Conservation (phyloP, 2,329 filamentous ascomycete species). For the Setomelanomma holmii region DNA sequence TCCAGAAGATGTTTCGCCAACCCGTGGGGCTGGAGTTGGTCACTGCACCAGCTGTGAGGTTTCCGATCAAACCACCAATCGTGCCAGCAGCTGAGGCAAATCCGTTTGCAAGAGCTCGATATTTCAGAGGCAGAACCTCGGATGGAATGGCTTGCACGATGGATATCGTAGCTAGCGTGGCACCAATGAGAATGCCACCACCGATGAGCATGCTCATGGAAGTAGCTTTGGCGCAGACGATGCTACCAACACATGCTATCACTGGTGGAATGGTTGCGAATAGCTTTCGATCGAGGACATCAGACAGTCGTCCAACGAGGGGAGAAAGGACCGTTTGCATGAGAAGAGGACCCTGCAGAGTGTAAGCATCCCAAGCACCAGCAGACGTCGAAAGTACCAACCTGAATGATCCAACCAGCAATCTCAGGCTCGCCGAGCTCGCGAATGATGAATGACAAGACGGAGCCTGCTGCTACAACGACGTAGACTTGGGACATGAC, state of each 20-base stretch:
- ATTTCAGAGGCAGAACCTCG: slow-evolving; percentile 65
- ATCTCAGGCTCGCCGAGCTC: slow-evolving; percentile 60
- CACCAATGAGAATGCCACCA: slow-evolving; percentile 65
- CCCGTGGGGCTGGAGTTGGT: slow-evolving; percentile 57
- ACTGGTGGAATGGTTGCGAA: slow-evolving; percentile 61
- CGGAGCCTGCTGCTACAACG: slow-evolving; percentile 62
- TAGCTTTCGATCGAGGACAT: slow-evolving; percentile 63
- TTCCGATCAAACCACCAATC: slow-evolving; percentile 61
- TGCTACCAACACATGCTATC: slow-evolving; percentile 61
- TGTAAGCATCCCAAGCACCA: background rate
- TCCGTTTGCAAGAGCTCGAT: slow-evolving; percentile 63
- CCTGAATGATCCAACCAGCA: slow-evolving; percentile 64
- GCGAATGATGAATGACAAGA: slow-evolving; percentile 63
- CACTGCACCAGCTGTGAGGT: slow-evolving; percentile 60
- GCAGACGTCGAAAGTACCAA: slow-evolving; percentile 17
- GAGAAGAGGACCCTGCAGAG: slow-evolving; percentile 59
- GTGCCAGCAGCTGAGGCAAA: slow-evolving; percentile 60
- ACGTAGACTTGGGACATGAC: slow-evolving; percentile 64
- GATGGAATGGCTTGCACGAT: slow-evolving; percentile 65
- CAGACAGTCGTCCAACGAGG: slow-evolving; percentile 63
- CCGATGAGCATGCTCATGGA: slow-evolving; percentile 65
- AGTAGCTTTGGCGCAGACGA: slow-evolving; percentile 62
- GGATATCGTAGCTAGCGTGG: slow-evolving; percentile 61
- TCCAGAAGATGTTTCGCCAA: slow-evolving; percentile 67
- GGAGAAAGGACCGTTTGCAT: slow-evolving; percentile 66